phyloP scores from a whole-genome alignment of 2,329 filamentous ascomycete genomes.

The Venturia nashicola region DNA sequence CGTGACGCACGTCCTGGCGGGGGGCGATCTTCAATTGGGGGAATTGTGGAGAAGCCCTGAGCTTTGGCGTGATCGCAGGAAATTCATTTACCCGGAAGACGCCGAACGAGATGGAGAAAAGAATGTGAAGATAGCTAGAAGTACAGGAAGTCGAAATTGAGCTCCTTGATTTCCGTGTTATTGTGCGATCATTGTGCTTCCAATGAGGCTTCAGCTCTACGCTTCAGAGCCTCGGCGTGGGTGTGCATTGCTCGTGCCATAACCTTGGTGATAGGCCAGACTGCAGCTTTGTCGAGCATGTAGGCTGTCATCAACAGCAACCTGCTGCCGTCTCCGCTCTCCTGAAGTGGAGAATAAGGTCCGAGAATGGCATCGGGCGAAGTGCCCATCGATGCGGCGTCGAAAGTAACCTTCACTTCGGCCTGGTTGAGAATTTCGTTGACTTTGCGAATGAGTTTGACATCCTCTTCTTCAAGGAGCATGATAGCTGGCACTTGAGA shows the following conservation, averaged over 20 bases:
- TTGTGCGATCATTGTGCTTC: not conserved
- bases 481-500: conserved; percentile 74
- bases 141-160: not conserved
- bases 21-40: not conserved
- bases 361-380: conserved; percentile 39
- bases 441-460: conserved; percentile 72
- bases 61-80: not conserved
- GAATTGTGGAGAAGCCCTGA: not conserved
- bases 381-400: conserved; percentile 18
- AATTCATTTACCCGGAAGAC: not conserved
- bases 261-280: conserved; percentile 76
- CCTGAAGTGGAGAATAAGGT: conserved; percentile 43
- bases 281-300: conserved; percentile 76
- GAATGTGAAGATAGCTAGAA: not conserved
- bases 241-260: conserved; percentile 55
- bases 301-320: conserved; percentile 74
- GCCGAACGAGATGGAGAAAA: not conserved
- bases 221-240: conserved; percentile 51
- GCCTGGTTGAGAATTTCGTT: conserved; percentile 64
- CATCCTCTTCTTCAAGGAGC: conserved; percentile 83
- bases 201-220: conserved; percentile 40
- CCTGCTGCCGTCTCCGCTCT: conserved; percentile 69
- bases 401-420: conserved; percentile 64
- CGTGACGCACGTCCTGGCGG: not conserved
- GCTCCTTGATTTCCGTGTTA: not conserved